phyloP scores from a whole-genome alignment of 176 grass and related monocot species.

The Thinopyrum elongatum region DNA sequence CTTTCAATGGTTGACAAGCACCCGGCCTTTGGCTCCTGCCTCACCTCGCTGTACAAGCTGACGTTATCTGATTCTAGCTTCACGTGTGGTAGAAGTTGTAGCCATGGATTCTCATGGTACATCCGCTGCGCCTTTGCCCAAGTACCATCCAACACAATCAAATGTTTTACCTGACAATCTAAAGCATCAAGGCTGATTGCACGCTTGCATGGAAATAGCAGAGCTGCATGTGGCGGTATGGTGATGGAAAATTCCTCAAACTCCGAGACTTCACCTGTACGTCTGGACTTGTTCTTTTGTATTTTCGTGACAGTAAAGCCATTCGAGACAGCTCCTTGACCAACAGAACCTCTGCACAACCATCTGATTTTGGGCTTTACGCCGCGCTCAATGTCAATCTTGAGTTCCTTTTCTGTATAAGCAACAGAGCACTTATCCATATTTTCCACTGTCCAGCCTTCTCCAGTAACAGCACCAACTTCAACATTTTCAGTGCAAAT shows the following conservation, averaged over 20 bases:
- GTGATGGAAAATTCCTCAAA: slow-evolving; percentile 71
- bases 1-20: slow-evolving; percentile 96
- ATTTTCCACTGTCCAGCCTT: slow-evolving; percentile 33
- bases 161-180: slow-evolving; percentile 33
- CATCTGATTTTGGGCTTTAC: slow-evolving; percentile 82
- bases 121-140: slow-evolving; percentile 92
- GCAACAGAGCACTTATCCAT: slow-evolving; percentile 61
- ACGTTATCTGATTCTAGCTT: slow-evolving; percentile 65
- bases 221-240: slow-evolving; percentile 61
- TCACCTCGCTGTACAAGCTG: slow-evolving; percentile 83
- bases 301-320: slow-evolving; percentile 69
- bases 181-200: slow-evolving; percentile 62
- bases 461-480: slow-evolving; percentile 10
- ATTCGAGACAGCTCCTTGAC: slow-evolving; percentile 48
- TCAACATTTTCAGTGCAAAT: slow-evolving; percentile 6
- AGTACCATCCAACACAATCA: slow-evolving; percentile 83
- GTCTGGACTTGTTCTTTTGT: slow-evolving; percentile 63
- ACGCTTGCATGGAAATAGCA: slow-evolving; percentile 76
- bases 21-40: slow-evolving; percentile 74
- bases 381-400: slow-evolving; percentile 58
- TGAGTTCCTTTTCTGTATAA: slow-evolving; percentile 54
- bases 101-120: slow-evolving; percentile 98
- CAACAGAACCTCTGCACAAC: slow-evolving; percentile 50
- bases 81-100: slow-evolving; percentile 78
- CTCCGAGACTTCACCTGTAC: slow-evolving; percentile 43